Base-by-base conservation (phyloP, 2,329 filamentous ascomycete genomes). In the Neonectria neomacrospora region DNA sequence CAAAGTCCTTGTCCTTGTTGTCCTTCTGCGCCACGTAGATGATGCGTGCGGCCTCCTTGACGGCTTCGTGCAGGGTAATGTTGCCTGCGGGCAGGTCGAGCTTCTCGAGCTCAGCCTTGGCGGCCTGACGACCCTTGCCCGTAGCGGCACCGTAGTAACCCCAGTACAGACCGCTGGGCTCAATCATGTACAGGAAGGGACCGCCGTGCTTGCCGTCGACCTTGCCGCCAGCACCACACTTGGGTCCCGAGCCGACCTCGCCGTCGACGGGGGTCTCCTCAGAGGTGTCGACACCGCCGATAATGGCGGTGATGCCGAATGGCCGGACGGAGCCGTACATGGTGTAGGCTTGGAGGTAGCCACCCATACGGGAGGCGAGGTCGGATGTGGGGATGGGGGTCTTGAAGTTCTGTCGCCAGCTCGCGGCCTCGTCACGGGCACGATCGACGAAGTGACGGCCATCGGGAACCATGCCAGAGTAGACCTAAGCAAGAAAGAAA, bases 1-100 rank as follows among this genome's bases (percentile, higher is more conserved):
- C 96, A 76, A 98, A 99, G 70, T 98, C 96, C 86, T 99, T 99
- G 82, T 98, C 96, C 84, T 98, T 98, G 86, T 95, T 98, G 80
- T 99, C 96, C 80, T 98, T 96, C 78, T 99, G 96, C 52, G 95
- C 94, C 64, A 97, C 89, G 79, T 97, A 96, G 81, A 99, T 98
- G 81, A 99, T 99, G 66, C 94, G 86, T 60, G 96, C 96, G 34
- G 96, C 96, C 84, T 98, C 92, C 85, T 97, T 97, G 75, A 99
- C 93, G 54, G 91, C 96, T 76, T 98, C 90, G 76, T 91, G 84
- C 63, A 99, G 84, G 66, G 90, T 92, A 58, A 98, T 86, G 53
- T 86, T 90, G 58, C 89, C 91, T 11, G 90, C 90, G 57, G 89
- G 85, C 62, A 99, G 88, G 79, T 98, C 93, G 63, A 99, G 86